A percentile compares a stretch with the other conserved stretches of the same genome.
Conservation (phyloP, 2,329 filamentous ascomycete genomes). For the Trichoderma sp. region DNA sequence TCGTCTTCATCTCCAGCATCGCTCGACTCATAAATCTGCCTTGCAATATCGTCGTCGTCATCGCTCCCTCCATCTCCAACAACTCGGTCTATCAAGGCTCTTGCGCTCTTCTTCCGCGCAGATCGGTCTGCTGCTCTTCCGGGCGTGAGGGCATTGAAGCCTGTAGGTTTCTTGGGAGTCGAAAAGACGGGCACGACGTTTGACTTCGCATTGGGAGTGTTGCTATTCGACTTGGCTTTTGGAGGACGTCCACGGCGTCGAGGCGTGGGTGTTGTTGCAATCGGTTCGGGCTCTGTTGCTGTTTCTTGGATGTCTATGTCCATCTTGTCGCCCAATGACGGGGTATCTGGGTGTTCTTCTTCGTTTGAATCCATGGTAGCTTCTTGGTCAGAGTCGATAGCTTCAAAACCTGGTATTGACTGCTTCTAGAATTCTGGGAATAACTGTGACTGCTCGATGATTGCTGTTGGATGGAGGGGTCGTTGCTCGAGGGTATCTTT, state of each 20-base stretch:
- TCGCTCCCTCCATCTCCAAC: conserved; percentile 63
- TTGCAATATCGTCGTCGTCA: conserved; percentile 50
- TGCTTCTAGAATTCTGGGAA: not conserved
- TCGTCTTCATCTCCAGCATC: conserved; percentile 75
- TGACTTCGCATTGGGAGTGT: conserved; percentile 39
- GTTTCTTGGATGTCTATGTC: conserved; percentile 5
- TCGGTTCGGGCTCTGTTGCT: conserved; percentile 1
- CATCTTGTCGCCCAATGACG: conserved; percentile 3
- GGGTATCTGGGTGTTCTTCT: not conserved
- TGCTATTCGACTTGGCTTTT: conserved; percentile 31
- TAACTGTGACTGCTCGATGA: not conserved
- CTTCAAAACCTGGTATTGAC: not conserved
- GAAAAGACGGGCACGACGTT: conserved; percentile 30
- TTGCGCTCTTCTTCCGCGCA: conserved; percentile 79
- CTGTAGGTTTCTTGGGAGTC: conserved; percentile 39
- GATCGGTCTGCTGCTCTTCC: conserved; percentile 77
- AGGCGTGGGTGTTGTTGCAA: conserved; percentile 28
- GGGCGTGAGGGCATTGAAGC: conserved; percentile 51
- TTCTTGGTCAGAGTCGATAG: not conserved
- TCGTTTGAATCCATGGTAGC: not conserved
- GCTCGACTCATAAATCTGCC: conserved; percentile 49
- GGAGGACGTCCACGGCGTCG: conserved; percentile 37
- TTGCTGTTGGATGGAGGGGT: not conserved
- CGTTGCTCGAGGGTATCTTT: not conserved
- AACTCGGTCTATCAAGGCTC: conserved; percentile 69